Evolutionary conservation across 2,329 filamentous ascomycete species (phyloP), one percentile per base, ranked within the genome.

Genomic region (Aspergillus niger): DNA sequence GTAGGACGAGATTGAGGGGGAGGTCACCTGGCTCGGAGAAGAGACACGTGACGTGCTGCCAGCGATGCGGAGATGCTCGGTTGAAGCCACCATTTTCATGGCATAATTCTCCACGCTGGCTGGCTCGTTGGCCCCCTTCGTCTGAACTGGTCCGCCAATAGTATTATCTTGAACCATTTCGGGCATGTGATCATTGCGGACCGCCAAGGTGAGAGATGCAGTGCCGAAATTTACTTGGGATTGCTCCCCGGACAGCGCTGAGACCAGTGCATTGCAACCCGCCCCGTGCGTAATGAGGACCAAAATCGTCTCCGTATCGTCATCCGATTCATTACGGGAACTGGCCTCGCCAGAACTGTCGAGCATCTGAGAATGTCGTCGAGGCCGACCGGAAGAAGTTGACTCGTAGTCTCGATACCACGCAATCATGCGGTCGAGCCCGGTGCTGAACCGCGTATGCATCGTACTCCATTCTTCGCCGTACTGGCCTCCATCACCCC

Each of bases 401-500:
- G 51, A 52, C 44, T 81, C 64, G 75, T 86, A 69, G 73, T 82
- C 77, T 57, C 79, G 78, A 72, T 99, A 99, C 91, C 92, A 98
- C 61, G 89, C 84, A 11, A 97, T 81, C 79, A 97, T 85, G 48
- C 86, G 86, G 65, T 91, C 88, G 41, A 97, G 76, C 1, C 94
- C 94, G 63, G 83, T 86, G 39, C 92, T 85, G 70, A 98, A 97
- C 22, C 95, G 86, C 72, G 89, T 89, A 76, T 99, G 95, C 95
- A 99, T 98, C 3, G 87, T 83, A 30, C 91, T 90, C 95, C 95
- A 99, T 76, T 98, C 95, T 76, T 99, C 95, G 1, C 91, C 92
- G 68, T 91, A 91, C 47, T 89, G 85, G 41, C 94, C 95, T 8
- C 94, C 94, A 69, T 92, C 88, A 6, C 93, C 94, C 90, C 95